These are phyloP conservation scores for Didymella pinodella DNA, from an alignment of 2,329 filamentous ascomycete species.

Conservation along the genomic window DNA sequence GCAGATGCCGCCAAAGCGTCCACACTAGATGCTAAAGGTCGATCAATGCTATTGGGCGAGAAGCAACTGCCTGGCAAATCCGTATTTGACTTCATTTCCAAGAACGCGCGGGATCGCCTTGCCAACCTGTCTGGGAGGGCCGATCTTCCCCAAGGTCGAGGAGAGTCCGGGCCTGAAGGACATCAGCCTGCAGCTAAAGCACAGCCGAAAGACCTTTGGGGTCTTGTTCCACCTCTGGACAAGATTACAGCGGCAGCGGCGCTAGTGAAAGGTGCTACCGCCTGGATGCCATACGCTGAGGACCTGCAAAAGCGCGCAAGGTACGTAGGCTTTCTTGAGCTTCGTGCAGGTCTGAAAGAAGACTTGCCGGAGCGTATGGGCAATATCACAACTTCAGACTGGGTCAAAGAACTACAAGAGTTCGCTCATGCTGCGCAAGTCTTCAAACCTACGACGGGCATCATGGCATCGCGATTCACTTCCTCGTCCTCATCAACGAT, in stretches of 20 bases:
- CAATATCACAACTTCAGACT: slow-evolving; percentile 71
- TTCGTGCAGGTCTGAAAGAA: slow-evolving; percentile 68
- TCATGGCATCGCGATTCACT: slow-evolving; percentile 94
- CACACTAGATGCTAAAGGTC: slow-evolving; percentile 74
- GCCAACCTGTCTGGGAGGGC: slow-evolving; percentile 76
- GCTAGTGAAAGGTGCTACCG: slow-evolving; percentile 60
- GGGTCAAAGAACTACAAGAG: slow-evolving; percentile 79
- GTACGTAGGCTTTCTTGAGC: slow-evolving; percentile 82
- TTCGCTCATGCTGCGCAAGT: slow-evolving; percentile 78
- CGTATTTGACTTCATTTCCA: slow-evolving; percentile 89
- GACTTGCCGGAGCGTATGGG: slow-evolving; percentile 65
- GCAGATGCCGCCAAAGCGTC: slow-evolving; percentile 81
- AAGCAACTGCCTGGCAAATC: slow-evolving; percentile 86
- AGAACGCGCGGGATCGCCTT: slow-evolving; percentile 78
- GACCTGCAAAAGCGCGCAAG: slow-evolving; percentile 79
- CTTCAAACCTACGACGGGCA: slow-evolving; percentile 89
- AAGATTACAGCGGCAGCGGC: slow-evolving; percentile 56
- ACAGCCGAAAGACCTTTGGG: slow-evolving; percentile 62
- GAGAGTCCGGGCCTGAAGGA: slow-evolving; percentile 74
- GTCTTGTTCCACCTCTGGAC: slow-evolving; percentile 55
- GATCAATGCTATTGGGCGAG: slow-evolving; percentile 84
- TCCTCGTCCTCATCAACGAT: slow-evolving; percentile 62
- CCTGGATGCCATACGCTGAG: slow-evolving; percentile 84
- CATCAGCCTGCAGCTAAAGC: slow-evolving; percentile 69
- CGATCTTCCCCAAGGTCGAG: slow-evolving; percentile 78